Base-by-base conservation (phyloP, 495 filamentous ascomycete genomes). In the Aspergillus incahuasiensis region DNA sequence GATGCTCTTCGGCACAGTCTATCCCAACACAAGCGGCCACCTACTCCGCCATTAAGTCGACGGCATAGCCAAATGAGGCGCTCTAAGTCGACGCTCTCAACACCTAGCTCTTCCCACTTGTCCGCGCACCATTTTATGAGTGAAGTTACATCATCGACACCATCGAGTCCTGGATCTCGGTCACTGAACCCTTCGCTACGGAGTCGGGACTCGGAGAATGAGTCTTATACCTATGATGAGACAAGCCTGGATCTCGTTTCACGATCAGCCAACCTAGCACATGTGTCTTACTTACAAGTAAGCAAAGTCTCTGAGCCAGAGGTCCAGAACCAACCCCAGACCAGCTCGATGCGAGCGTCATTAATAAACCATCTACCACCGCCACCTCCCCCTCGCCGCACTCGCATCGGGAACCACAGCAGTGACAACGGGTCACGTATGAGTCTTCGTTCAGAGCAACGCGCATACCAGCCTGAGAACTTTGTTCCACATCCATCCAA, bases 371-470 rank as follows among this genome's bases (percentile, higher is more conserved):
- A 57, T 11, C 68, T 77, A 7, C 82, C 80, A 0, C 84, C 85
- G 1, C 84, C 82, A 19, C 85, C 85, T 8, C 83, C 84, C 25
- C 84, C 82, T 15, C 75, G 82, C 13, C 76, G 82, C 45, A 74
- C 77, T 52, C 74, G 83, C 20, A 80, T 79, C 8, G 80, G 75
- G 48, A 72, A 75, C 52, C 77, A 81, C 40, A 81, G 74, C 55
- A 62, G 75, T 32, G 70, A 73, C 19, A 65, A 63, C 25, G 52
- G 50, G 15, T 52, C 60, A 32, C 52, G 64, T n/a, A 46, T 28
- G 40, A 66, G 57, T 50, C 51, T 43, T 28, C 48, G 48, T 35
- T 52, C 60, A 16, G 54, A 61, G 34, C 65, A 63, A 56, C 65
- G 38, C 19, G 44, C 52, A 16, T 61, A 45, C 18, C 49, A 50